phyloP scores from a whole-genome alignment of 2,329 filamentous ascomycete species.

The Tolypocladium ovalisporum region DNA sequence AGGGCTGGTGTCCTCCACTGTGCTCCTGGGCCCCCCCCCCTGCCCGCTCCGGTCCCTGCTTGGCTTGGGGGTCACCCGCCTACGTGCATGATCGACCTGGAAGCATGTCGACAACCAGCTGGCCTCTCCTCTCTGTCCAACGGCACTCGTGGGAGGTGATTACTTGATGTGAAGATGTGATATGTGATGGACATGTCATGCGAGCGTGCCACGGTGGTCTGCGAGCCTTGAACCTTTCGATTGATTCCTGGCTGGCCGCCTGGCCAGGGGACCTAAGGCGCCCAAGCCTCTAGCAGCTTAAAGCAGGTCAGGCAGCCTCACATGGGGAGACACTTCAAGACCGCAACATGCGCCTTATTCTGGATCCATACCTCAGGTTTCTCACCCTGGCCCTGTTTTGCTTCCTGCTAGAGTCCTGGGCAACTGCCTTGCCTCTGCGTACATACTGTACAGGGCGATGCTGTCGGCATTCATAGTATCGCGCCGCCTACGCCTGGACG shows the following conservation, averaged over 20 bases:
- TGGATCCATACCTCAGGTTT: neutral
- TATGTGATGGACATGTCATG: neutral
- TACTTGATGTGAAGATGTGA: neutral
- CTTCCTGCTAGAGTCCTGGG: too few relatives aligned
- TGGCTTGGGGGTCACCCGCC: neutral
- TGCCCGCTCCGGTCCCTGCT: too few relatives aligned
- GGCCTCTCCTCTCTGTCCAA: neutral
- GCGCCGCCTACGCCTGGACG: neutral
- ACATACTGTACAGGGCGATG: neutral
- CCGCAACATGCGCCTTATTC: too few relatives aligned
- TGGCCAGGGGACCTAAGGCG: neutral
- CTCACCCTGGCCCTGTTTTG: too few relatives aligned
- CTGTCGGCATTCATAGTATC: neutral
- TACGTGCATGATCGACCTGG: neutral
- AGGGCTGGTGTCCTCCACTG: too few relatives aligned
- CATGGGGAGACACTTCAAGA: neutral
- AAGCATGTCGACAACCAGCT: neutral
- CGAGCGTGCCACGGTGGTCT: neutral
- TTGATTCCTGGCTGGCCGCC: neutral
- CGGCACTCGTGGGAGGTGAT: neutral
- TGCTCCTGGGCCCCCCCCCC: too few relatives aligned
- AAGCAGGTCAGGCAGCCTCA: neutral
- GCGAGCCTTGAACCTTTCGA: neutral
- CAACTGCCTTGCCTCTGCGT: neutral
- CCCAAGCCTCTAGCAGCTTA: neutral